Evolutionary conservation across 345 rosid genomes (phyloP).

Genomic region (Citrus unshiu): DNA sequence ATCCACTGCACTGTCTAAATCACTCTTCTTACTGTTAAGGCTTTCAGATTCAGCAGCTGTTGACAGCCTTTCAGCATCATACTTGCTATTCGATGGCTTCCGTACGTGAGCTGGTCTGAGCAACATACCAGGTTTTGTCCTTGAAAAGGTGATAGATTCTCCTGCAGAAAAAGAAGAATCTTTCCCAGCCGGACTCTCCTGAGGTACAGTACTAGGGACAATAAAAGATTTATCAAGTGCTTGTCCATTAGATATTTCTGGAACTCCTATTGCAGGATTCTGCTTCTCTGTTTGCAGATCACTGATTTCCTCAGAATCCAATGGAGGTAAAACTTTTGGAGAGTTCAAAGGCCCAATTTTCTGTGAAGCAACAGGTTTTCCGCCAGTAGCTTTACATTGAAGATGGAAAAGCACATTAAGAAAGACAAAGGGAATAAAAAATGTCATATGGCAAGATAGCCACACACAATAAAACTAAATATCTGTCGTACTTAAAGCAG

Average conservation of each 20-base stretch:
- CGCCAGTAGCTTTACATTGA: slow-evolving; percentile 56
- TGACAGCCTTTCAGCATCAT: slow-evolving; percentile 47
- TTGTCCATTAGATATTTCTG: slow-evolving; percentile 43
- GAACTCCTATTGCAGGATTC: slow-evolving; percentile 19
- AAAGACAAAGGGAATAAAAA: slow-evolving; percentile 8
- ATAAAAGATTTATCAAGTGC: slow-evolving; percentile 37
- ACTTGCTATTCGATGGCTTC: slow-evolving; percentile 48
- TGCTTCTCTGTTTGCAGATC: slow-evolving; percentile 36
- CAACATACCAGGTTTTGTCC: slow-evolving; percentile 90
- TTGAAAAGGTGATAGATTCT: slow-evolving; percentile 78
- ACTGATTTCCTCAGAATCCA: slow-evolving; percentile 32
- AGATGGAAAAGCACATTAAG: slow-evolving; percentile 23
- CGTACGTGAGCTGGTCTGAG: slow-evolving; percentile 80
- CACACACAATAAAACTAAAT: background rate
- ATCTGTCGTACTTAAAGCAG: background rate
- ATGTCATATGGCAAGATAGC: background rate
- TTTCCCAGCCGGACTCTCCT: slow-evolving; percentile 45
- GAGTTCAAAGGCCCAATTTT: slow-evolving; percentile 40
- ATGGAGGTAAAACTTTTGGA: slow-evolving; percentile 32
- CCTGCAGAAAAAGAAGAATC: slow-evolving; percentile 41
- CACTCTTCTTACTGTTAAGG: slow-evolving; percentile 19
- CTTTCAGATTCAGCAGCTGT: slow-evolving; percentile 41
- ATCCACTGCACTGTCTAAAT: slow-evolving; percentile 31
- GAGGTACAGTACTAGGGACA: slow-evolving; percentile 34
- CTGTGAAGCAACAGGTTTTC: slow-evolving; percentile 51